Conservation (phyloP, 805 yeast genomes). For the Metschnikowia matae region DNA sequence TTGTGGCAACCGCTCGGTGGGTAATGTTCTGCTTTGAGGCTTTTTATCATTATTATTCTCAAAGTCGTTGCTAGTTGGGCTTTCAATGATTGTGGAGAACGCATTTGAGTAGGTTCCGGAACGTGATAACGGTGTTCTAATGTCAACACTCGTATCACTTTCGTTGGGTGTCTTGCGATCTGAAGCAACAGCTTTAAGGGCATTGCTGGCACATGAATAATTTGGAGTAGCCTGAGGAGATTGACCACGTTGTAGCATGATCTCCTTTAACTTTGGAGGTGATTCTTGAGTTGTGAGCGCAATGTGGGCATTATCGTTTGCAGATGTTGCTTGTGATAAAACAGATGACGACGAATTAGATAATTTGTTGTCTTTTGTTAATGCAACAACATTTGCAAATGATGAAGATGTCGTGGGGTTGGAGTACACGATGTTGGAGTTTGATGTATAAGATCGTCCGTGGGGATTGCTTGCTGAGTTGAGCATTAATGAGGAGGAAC, state of each 20-base stretch:
- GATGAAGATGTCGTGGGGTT: conserved; percentile 65
- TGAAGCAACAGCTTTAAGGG: conserved; percentile 69
- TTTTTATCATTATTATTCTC: conserved; percentile 6
- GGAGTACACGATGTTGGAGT: conserved; percentile 37
- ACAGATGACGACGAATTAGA: conserved; percentile 21
- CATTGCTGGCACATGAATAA: conserved; percentile 58
- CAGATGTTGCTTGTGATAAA: conserved; percentile 9
- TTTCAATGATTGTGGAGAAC: conserved; percentile 47
- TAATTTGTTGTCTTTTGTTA: conserved; percentile 24
- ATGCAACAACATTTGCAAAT: conserved; percentile 48
- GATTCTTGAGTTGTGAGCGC: conserved; percentile 1
- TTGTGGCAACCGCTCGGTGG: conserved; percentile 38
- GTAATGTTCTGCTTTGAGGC: conserved; percentile 8
- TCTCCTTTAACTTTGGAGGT: conserved; percentile 6
- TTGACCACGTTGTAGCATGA: conserved; percentile 21
- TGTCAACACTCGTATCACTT: background rate
- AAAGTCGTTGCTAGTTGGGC: conserved; percentile 26
- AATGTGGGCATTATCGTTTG: conserved; percentile 1
- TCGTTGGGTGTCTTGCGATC: conserved; percentile 40
- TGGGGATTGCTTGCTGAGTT: conserved; percentile 24
- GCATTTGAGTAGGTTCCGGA: conserved; percentile 31
- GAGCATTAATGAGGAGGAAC: conserved; percentile 31
- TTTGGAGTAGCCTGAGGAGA: conserved; percentile 28
- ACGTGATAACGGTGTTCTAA: conserved; percentile 4
- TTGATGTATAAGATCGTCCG: conserved; percentile 35